Evolutionary conservation across 352 stramenopile genomes (phyloP), one percentile per base, ranked within the genome.

Genomic region (Pythium folliculosum): DNA sequence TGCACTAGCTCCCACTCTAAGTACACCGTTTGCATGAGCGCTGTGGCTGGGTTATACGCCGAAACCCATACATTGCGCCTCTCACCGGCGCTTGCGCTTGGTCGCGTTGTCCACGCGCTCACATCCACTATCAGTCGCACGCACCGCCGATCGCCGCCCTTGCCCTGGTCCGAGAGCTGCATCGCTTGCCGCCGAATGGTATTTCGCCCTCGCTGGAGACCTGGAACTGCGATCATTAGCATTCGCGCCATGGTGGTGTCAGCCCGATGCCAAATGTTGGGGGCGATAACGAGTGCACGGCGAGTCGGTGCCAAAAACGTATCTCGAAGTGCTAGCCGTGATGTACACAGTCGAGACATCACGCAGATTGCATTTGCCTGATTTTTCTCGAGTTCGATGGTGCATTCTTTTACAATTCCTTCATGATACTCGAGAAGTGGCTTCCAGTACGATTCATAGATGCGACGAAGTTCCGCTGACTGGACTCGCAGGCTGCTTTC

Each of bases 1-100:
- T 81, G 63, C 3, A 92, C 71, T 5, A 92, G 67, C 22, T 88
- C 77, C 73, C 75, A 88, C 56, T 94, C 81, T n/a, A 94, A 68
- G 56, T 86, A 92, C 47, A 92, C 69, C 21, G 78, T 73, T 32
- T 91, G 71, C 5, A 74, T 59, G 12, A 59, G 70, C 13, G 69
- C 76, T 2, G 70, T 66, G 3, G 53, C 50, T 16, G 82, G 79
- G 25, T 88, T 71, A 63, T 92, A 91, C n/a, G 81, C 82, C n/a
- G 64, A 74, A 1, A 89, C 55, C 80, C 79, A 92, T 12, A 76
- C 62, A 54, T 67, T 62, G 55, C 50, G 60, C 52, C 16, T 40
- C 37, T 50, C 32, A 48, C 40, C 35, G n/a, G 19, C 51, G 35
- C 23, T 21, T 35, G 25, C 48, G 12, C n/a, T 55, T 22, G 38